A percentile compares a stretch with the other conserved stretches of the same genome.
Conservation (phyloP, 78 protist genomes). For the Emiliania huxleyi region DNA sequence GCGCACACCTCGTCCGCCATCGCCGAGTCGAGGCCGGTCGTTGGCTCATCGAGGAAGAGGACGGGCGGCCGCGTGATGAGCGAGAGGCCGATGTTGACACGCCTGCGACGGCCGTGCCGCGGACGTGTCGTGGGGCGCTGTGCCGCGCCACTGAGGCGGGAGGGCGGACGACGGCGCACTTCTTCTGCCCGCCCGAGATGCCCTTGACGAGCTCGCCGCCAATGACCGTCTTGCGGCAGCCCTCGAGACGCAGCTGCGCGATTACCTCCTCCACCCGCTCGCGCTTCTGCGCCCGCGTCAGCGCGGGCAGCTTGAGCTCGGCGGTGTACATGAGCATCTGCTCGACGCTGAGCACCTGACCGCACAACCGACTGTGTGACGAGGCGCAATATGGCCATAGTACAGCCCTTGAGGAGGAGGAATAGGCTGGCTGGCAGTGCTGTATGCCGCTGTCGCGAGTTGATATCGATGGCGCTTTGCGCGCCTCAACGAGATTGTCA, state of each 20-base stretch:
- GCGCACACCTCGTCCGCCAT: constrained; percentile 14
- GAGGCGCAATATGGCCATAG: too few relatives aligned
- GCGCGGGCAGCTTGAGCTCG: neutral
- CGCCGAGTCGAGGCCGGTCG: constrained; percentile 40
- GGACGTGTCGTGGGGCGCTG: neutral
- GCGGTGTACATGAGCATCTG: constrained; percentile 22
- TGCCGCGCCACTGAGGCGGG: neutral
- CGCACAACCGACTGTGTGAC: too few relatives aligned
- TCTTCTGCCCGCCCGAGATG: constrained; percentile 26
- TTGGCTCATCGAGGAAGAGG: constrained; percentile 50
- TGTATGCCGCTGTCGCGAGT: too few relatives aligned
- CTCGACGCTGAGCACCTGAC: neutral
- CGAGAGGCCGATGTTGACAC: constrained; percentile 20
- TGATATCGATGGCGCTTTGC: too few relatives aligned
- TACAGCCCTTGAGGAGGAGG: too few relatives aligned
- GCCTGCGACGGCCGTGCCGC: too few relatives aligned
- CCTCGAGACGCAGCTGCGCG: neutral
- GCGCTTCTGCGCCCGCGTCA: neutral
- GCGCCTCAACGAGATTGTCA: neutral
- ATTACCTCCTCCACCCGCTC: neutral
- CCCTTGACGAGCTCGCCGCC: neutral
- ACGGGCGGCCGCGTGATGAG: neutral
- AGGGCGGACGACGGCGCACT: too few relatives aligned
- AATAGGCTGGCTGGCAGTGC: too few relatives aligned
- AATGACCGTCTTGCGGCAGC: neutral